Evolutionary conservation across 2,329 filamentous ascomycete species (phyloP).

Genomic region (Fonsecaea erecta): DNA sequence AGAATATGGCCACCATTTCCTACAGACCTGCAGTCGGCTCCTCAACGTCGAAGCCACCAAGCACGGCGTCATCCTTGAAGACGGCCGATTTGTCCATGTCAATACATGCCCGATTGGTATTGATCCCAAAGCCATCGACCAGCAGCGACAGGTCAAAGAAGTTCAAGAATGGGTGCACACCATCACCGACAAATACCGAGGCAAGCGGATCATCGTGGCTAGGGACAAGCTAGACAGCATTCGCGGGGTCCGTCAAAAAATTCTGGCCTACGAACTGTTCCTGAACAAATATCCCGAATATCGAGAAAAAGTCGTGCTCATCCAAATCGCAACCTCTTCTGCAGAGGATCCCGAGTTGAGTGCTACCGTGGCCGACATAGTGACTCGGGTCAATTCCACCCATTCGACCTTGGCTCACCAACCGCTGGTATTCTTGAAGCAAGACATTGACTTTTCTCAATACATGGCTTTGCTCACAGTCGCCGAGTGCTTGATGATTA

Average conservation of each 20-base stretch:
- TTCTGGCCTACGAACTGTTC: slow-evolving; percentile 90
- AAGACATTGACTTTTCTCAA: slow-evolving; percentile 90
- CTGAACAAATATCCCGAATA: slow-evolving; percentile 91
- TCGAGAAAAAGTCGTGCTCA: slow-evolving; percentile 83
- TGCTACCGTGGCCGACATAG: slow-evolving; percentile 87
- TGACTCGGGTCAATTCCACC: slow-evolving; percentile 88
- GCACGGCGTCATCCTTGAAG: slow-evolving; percentile 86
- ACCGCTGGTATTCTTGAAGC: slow-evolving; percentile 89
- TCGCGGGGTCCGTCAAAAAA: slow-evolving; percentile 89
- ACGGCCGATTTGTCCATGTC: slow-evolving; percentile 84
- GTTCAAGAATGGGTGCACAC: slow-evolving; percentile 79
- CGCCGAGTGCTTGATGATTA: slow-evolving; percentile 91
- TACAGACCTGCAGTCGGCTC: slow-evolving; percentile 92
- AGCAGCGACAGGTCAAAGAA: slow-evolving; percentile 71
- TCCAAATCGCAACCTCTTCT: slow-evolving; percentile 90
- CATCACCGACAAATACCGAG: slow-evolving; percentile 81
- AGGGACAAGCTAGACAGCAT: slow-evolving; percentile 94
- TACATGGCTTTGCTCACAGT: slow-evolving; percentile 90
- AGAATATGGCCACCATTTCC: slow-evolving; percentile 91
- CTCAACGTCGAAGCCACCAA: slow-evolving; percentile 87
- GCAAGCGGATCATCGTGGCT: slow-evolving; percentile 88
- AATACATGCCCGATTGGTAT: slow-evolving; percentile 86
- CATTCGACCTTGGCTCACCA: slow-evolving; percentile 92
- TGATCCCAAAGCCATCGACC: slow-evolving; percentile 75
- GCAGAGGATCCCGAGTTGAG: slow-evolving; percentile 87